Base-by-base conservation (phyloP, 2,329 filamentous ascomycete species). In the Monosporascus sp. region DNA sequence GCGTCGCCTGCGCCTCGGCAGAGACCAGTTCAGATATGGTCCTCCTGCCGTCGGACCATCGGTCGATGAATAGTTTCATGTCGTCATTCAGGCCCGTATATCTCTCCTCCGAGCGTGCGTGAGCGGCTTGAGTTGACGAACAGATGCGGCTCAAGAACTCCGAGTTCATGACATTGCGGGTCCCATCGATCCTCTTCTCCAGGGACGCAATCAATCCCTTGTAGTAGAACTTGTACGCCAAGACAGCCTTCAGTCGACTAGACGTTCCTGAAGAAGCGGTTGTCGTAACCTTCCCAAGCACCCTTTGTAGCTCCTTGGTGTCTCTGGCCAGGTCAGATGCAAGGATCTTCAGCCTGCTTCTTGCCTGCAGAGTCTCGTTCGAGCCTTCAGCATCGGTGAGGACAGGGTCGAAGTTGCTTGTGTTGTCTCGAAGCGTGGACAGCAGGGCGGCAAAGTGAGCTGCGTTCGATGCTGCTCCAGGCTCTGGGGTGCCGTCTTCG, bases 61-160 rank as follows among this genome's bases (percentile, higher is more conserved):
- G 38, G 9, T 50, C 35, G 31, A 55, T 53, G 46, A 55, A 57
- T 4, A 24, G 18, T 38, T 50, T 38, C 4, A 57, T 24, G 14
- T 48, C 31, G 9, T 38, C 46, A 24, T 48, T 8, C 17, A 57
- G 50, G 6, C 27, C n/a, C 14, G 44, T 9, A 43, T 50, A 57
- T 8, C n/a, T 44, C 9, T 43, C 47, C 15, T 50, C 45, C 3
- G 38, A 41, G 9, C 37, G 39, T 17, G 35, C 46, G 24, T 52
- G 48, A 9, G 22, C 45, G 18, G 55, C 52, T 50, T 57, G 48
- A 3, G 25, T 43, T n/a, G 55, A 57, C 14, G 52, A 51, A 46
- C 52, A 57, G n/a, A 55, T 48, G 37, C 55, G 50, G 25, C 22
- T 49, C 8, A 57, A 27, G 44, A 55, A 48, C 14, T 57, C 52